These are phyloP conservation scores for Penstemon eatonii DNA, from an alignment of 257 asterid species.

Conservation along the genomic window DNA sequence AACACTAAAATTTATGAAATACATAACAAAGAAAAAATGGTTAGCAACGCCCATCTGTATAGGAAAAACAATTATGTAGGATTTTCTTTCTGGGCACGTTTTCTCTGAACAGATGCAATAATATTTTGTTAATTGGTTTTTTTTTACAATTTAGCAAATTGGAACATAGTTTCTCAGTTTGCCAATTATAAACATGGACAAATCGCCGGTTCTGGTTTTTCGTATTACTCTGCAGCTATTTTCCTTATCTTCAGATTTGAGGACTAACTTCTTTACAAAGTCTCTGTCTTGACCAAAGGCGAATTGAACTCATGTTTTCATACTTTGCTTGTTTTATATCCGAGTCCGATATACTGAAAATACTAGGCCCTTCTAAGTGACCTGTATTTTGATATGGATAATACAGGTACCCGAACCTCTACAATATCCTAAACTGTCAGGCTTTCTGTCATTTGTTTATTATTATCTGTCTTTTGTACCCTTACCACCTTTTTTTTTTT, in stretches of 20 bases:
- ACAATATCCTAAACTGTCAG: neutral
- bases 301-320: neutral
- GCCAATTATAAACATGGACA: neutral
- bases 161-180: neutral
- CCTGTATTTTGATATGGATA: neutral
- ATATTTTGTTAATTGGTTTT: neutral
- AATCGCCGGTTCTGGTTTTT: neutral
- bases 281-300: neutral
- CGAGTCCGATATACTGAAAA: neutral
- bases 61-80: neutral
- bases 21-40: neutral
- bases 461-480: neutral
- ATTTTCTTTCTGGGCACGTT: neutral
- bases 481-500: neutral
- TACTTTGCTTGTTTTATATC: neutral
- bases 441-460: neutral
- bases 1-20: neutral
- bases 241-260: neutral
- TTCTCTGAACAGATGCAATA: neutral
- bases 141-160: neutral
- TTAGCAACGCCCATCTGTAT: slow-evolving; percentile 19
- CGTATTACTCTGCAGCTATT: neutral
- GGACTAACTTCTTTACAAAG: neutral
- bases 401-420: neutral
- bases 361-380: neutral